Evolutionary conservation across 176 grass and related monocot genomes (phyloP).

Genomic region (Aegilops sharonensis): DNA sequence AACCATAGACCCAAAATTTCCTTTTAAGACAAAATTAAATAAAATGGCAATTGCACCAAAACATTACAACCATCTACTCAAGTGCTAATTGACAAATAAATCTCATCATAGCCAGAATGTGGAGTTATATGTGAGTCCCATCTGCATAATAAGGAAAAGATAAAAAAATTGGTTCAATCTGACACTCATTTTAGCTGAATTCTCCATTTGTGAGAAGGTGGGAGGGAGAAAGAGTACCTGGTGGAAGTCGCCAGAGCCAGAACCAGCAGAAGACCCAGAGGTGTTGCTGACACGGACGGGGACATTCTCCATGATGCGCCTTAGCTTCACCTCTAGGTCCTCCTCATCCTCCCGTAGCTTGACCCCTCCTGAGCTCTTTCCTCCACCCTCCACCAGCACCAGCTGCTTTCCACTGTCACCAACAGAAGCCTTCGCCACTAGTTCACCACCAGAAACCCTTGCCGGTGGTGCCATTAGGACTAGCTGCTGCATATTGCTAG

Average conservation of each 20-base stretch:
- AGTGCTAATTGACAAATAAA: slow-evolving; percentile 5
- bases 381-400: slow-evolving; percentile 37
- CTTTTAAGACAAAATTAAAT: neutral
- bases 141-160: neutral
- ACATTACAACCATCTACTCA: neutral
- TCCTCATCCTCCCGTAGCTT: slow-evolving; percentile 86
- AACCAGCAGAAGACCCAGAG: slow-evolving; percentile 86
- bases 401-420: slow-evolving; percentile 44
- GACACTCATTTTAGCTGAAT: neutral
- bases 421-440: slow-evolving; percentile 31
- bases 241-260: slow-evolving; percentile 96
- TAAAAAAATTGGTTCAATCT: neutral
- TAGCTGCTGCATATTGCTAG: slow-evolving; percentile 54
- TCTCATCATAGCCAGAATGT: neutral
- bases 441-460: slow-evolving; percentile 29
- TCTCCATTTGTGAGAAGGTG: neutral
- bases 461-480: slow-evolving; percentile 34
- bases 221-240: slow-evolving; percentile 40
- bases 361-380: slow-evolving; percentile 48
- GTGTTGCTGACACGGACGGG: slow-evolving; percentile 88
- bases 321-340: slow-evolving; percentile 89
- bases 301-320: slow-evolving; percentile 90
- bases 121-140: neutral
- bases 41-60: neutral
- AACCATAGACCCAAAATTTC: neutral